Evolutionary conservation across 1,284 basidiomycete species (phyloP), one percentile per base, ranked within the genome.

Genomic region (Irpex rosettiformis): DNA sequence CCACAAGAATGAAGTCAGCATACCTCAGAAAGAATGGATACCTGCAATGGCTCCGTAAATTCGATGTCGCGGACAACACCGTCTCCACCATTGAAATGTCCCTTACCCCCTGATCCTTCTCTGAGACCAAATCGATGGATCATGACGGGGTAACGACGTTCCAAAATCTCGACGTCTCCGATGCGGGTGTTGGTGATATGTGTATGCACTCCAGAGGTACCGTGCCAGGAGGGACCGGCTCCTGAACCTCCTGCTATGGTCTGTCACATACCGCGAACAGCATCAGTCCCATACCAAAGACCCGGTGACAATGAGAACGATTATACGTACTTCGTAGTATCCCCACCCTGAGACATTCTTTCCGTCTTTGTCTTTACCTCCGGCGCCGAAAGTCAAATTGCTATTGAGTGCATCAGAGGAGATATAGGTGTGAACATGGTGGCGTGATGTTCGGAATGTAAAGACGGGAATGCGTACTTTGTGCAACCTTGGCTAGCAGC

Each of bases 101-200:
- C 96, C 22, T 77, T 71, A 0, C 96, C 96, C 11, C 85, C 94
- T 1, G 90, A 93, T 22, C 83, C 88, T 16, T 81, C 72, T 7
- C 95, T 84, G 57, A 96, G 73, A 13, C 88, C 88, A 72, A 97
- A 98, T 65, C 84, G 81, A 67, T 92, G 89, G 24, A 97, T 69
- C 64, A 97, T 77, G 10, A 97, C 89, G 1, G 95, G 94, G 70
- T 94, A 95, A 37, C 94, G 85, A 49, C 94, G 82, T 74, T 97
- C 94, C 54, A 97, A 82, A 68, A 96, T 92, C 70, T 98, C 95
- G 18, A 94, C 89, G 56, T 97, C 96, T 18, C 93, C 92, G 62
- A 94, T 94, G 13, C 92, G 85, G 16, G 94, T 96, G 74, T 97
- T 97, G 3, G 95, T 97, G 73, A 97, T 97, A 69, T 96, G 93